A percentile compares a stretch with the other conserved stretches of the same genome.
Conservation (phyloP, 2,329 filamentous ascomycete species). For the Aspergillus fumigatus region DNA sequence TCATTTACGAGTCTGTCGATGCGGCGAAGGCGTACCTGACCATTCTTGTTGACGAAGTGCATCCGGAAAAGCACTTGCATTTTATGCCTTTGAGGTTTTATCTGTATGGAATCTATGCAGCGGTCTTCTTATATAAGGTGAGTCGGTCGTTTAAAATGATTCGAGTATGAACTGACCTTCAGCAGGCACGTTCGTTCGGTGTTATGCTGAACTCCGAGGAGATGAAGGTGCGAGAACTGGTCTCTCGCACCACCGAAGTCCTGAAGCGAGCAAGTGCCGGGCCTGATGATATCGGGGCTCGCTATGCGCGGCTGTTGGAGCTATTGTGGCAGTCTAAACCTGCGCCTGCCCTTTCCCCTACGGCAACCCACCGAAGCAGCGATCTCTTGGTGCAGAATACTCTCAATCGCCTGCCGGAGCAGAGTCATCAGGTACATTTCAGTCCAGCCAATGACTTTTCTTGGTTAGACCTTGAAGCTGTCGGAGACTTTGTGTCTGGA, state of each 20-base stretch:
- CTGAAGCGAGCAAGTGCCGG: conserved; percentile 56
- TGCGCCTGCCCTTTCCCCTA: conserved; percentile 21
- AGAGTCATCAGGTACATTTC: conserved; percentile 33
- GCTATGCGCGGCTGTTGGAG: conserved; percentile 58
- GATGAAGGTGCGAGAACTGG: conserved; percentile 53
- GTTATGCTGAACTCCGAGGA: conserved; percentile 54
- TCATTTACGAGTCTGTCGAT: conserved; percentile 63
- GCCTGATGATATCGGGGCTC: conserved; percentile 56
- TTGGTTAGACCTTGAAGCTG: conserved; percentile 57
- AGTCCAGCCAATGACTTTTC: conserved; percentile 55
- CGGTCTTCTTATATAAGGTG: conserved; percentile 63
- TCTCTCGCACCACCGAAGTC: conserved; percentile 56
- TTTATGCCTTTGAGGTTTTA: conserved; percentile 64
- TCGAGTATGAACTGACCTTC: background rate
- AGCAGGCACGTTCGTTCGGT: conserved; percentile 53
- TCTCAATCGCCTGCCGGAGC: conserved; percentile 31
- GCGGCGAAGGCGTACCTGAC: conserved; percentile 59
- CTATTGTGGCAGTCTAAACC: conserved; percentile 53
- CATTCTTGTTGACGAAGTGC: conserved; percentile 56
- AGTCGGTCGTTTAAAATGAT: background rate
- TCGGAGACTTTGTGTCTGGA: conserved; percentile 53
- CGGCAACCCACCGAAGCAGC: conserved; percentile 26
- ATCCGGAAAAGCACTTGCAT: conserved; percentile 55
- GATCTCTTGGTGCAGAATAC: conserved; percentile 28
- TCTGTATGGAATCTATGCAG: conserved; percentile 59